Percentiles rank a stretch among this genome's conserved stretches.
phyloP scores from a whole-genome alignment of 306 rosid species.

The Cicer judaicum region DNA sequence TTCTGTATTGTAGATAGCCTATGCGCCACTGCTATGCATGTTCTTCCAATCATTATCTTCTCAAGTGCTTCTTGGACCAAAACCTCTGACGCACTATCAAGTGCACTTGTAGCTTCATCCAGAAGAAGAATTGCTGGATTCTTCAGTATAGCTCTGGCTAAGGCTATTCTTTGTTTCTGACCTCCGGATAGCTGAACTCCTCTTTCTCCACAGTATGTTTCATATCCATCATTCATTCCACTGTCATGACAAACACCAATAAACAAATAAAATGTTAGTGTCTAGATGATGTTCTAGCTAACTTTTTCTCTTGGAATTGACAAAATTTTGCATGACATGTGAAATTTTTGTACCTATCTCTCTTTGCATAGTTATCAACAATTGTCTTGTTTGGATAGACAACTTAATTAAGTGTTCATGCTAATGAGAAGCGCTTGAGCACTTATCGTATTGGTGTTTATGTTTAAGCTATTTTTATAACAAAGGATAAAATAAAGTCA shows the following conservation, averaged over 20 bases:
- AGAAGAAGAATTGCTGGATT: conserved; percentile 81
- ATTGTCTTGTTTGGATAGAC: too few species aligned
- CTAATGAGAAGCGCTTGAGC: too few species aligned
- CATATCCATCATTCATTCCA: conserved; percentile 85
- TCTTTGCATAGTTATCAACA: too few species aligned
- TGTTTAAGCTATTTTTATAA: too few species aligned
- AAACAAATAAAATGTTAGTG: not conserved
- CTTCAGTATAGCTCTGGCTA: conserved; percentile 83
- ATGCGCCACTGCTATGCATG: conserved; percentile 82
- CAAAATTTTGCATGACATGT: too few species aligned
- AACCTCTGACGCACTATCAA: conserved; percentile 83
- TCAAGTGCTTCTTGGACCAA: conserved; percentile 76
- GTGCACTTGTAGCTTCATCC: conserved; percentile 94
- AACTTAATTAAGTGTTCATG: too few species aligned
- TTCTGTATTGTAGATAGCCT: conserved; percentile 75
- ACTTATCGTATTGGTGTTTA: too few species aligned
- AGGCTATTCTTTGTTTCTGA: conserved; percentile 87
- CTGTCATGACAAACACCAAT: conserved; percentile 43
- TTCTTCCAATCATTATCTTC: conserved; percentile 78
- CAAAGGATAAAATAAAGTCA: too few species aligned
- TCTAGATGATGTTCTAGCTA: not conserved
- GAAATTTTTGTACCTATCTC: too few species aligned
- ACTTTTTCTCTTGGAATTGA: too few species aligned
- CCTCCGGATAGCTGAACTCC: conserved; percentile 92
- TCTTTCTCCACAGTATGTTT: conserved; percentile 86